Conservation (phyloP, 2,329 filamentous ascomycete species). For the Pseudogymnoascus sp. region DNA sequence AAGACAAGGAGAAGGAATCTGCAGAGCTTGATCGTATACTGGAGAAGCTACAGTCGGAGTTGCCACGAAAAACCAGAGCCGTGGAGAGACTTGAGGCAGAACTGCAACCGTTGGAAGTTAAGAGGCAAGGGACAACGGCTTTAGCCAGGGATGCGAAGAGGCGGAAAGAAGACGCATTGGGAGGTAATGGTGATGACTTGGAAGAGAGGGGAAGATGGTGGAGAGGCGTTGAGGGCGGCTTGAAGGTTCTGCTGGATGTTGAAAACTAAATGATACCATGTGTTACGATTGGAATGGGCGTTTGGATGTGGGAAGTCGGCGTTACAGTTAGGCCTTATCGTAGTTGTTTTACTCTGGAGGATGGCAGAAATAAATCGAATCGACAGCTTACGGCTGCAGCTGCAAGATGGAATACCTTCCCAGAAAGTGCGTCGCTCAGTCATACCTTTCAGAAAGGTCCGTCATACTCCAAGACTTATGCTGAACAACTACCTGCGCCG, state of each 20-base stretch:
- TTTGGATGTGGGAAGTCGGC: neutral
- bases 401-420: neutral
- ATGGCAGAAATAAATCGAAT: neutral
- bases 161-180: constrained; percentile 59
- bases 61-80: constrained; percentile 61
- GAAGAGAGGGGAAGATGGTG: constrained; percentile 73
- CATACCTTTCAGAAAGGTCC: too few species aligned
- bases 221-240: constrained; percentile 56
- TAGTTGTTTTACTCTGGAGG: neutral
- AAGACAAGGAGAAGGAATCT: constrained; percentile 43
- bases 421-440: too few species aligned
- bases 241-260: constrained; percentile 58
- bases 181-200: constrained; percentile 64
- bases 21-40: constrained; percentile 57
- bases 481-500: neutral
- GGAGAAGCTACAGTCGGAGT: constrained; percentile 54
- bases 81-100: constrained; percentile 62
- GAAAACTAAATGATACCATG: constrained; percentile 29
- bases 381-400: neutral
- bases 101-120: constrained; percentile 60
- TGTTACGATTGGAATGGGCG: neutral
- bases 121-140: constrained; percentile 56
- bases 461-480: neutral
- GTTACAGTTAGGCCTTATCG: neutral
- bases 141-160: constrained; percentile 66